Evolutionary conservation across 306 rosid genomes (phyloP).

Genomic region (Lathyrus oleraceus): DNA sequence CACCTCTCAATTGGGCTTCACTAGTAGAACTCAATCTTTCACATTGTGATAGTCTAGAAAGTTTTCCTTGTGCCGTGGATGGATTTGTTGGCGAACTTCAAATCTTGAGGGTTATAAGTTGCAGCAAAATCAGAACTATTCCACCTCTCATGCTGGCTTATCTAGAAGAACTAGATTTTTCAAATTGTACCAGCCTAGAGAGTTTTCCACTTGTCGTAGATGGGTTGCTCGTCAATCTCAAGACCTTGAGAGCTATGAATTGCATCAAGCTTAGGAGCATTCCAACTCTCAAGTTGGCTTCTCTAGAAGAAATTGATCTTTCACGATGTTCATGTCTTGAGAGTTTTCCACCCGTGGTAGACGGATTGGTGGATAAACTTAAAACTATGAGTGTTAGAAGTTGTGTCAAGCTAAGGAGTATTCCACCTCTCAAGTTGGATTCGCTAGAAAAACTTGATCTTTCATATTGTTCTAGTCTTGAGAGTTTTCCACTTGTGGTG

Average conservation of each 20-base stretch:
- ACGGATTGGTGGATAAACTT: background rate
- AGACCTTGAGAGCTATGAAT: background rate
- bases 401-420: background rate
- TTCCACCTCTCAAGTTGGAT: background rate
- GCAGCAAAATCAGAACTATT: background rate
- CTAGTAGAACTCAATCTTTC: background rate
- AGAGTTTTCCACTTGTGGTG: constrained; percentile 3
- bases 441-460: background rate
- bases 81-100: background rate
- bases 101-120: background rate
- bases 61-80: background rate
- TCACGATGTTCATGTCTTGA: background rate
- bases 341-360: background rate
- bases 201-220: background rate
- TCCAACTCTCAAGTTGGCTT: background rate
- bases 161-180: background rate
- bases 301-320: background rate
- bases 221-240: background rate
- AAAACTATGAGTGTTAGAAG: background rate
- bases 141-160: background rate
- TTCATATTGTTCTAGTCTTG: background rate
- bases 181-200: background rate
- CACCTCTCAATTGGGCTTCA: background rate
- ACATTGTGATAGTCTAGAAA: background rate
- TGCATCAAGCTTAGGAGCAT: background rate